A percentile compares a stretch with the other conserved stretches of the same genome.
phyloP scores from a whole-genome alignment of 805 yeast genomes.

The Starmerella bombi region DNA sequence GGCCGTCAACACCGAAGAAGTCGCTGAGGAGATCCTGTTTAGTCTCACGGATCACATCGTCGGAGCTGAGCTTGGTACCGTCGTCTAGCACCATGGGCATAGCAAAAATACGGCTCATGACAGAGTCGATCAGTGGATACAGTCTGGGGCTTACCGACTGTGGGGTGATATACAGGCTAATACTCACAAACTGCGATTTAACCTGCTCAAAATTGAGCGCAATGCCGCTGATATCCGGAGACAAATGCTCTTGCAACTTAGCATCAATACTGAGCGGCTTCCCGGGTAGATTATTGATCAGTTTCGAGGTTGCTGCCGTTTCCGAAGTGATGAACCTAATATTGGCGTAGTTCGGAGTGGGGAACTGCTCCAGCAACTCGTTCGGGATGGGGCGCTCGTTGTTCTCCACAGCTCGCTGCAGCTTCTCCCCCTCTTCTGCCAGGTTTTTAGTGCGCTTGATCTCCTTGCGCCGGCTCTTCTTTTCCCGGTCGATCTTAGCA shows the following conservation, averaged over 20 bases:
- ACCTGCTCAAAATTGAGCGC: conserved; percentile 68
- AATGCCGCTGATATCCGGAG: conserved; percentile 44
- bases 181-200: conserved; percentile 63
- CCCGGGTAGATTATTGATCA: conserved; percentile 4
- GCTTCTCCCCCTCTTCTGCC: conserved; percentile 34
- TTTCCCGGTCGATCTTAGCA: conserved; percentile 37
- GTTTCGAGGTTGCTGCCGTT: conserved; percentile 45
- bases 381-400: conserved; percentile 74
- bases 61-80: conserved; percentile 50
- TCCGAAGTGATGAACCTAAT: conserved; percentile 59
- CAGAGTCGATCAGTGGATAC: conserved; percentile 48
- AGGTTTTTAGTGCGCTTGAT: conserved; percentile 46
- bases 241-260: conserved; percentile 19
- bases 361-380: conserved; percentile 45
- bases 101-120: conserved; percentile 55
- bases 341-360: conserved; percentile 58
- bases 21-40: conserved; percentile 57
- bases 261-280: conserved; percentile 3
- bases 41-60: conserved; percentile 58
- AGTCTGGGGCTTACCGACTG: conserved; percentile 37
- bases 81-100: conserved; percentile 55
- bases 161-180: conserved; percentile 49
- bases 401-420: conserved; percentile 48
- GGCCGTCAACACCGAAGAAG: conserved; percentile 43
- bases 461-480: conserved; percentile 36